phyloP scores from a whole-genome alignment of 1,284 basidiomycete species.

The Austroboletus niveus region DNA sequence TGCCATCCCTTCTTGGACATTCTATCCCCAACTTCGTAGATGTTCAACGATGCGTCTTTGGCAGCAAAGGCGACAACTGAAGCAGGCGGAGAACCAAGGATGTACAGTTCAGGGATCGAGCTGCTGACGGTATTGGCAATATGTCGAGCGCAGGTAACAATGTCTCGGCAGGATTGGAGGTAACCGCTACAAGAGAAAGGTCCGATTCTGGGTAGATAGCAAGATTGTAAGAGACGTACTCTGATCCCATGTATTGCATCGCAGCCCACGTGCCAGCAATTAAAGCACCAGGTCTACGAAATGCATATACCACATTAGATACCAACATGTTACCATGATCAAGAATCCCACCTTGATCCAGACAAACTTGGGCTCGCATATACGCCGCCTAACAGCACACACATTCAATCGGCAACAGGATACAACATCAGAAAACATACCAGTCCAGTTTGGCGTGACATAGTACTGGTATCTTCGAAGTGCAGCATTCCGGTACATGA shows the following conservation, averaged over 20 bases:
- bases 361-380: slow-evolving; percentile 86
- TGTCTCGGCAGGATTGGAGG: slow-evolving; percentile 81
- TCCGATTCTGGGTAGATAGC: background rate
- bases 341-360: slow-evolving; percentile 70
- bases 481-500: slow-evolving; percentile 83
- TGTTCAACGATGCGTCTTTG: slow-evolving; percentile 56
- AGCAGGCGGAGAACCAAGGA: slow-evolving; percentile 88
- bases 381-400: slow-evolving; percentile 53
- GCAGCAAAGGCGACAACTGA: slow-evolving; percentile 90
- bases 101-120: slow-evolving; percentile 76
- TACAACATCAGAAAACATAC: slow-evolving; percentile 26
- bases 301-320: background rate
- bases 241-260: slow-evolving; percentile 87
- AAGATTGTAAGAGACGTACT: slow-evolving; percentile 44
- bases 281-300: slow-evolving; percentile 78
- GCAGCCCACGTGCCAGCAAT: slow-evolving; percentile 97
- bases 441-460: slow-evolving; percentile 77
- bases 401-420: background rate
- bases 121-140: slow-evolving; percentile 66
- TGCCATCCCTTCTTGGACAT: slow-evolving; percentile 91
- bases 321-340: background rate
- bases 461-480: slow-evolving; percentile 85
- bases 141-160: slow-evolving; percentile 71
- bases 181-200: slow-evolving; percentile 67
- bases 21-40: slow-evolving; percentile 86